Base-by-base conservation (phyloP, 306 rosid species). In the Acacia crassicarpa region DNA sequence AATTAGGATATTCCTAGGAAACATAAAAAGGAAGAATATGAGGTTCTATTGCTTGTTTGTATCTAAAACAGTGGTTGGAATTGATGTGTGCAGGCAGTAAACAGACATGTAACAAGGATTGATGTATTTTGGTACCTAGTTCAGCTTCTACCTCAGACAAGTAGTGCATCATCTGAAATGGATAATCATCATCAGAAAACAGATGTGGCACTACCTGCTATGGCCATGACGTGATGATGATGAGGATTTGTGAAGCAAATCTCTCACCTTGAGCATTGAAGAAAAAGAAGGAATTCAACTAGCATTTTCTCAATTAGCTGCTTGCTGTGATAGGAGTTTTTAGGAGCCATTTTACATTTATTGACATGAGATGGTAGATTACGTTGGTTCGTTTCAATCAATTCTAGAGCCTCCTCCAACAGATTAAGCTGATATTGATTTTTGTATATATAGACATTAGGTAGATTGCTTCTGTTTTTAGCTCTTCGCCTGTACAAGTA, bases 121-220 rank as follows among this genome's bases (percentile, higher is more conserved):
- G 92, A 92, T 22, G 86, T 92, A 67, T 88, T 92, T 44, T 88
- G 86, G 97, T 94, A 92, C 46, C 94, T 94, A 51, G 83, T 90
- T 71, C 90, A 79, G 80, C 91, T 92, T 86, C 87, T 91, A 32
- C 93, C 91, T 81, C 86, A 88, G 78, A 74, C 87, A 78, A 79
- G 65, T 62, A 77, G 65, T 58, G 58, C 67, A 17, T 43, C 82
- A 17, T 43, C 82, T 8, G 88, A 45, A 69, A 74, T 78, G 58
- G 92, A 92, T 68, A 67, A 78, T 75, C 82, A 85, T 75, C 85
- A 85, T 75, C 85, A 80, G 69, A 85, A 67, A 73, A 83, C 76
- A 79, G 78, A 56, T 33, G 66, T 83, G 68, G 87, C 81, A 4
- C 84, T 74, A 74, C 87, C 92, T 22, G 81, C 92, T 22, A 69